Evolutionary conservation across 1,284 basidiomycete genomes (phyloP).

Genomic region (Wallemia hederae): DNA sequence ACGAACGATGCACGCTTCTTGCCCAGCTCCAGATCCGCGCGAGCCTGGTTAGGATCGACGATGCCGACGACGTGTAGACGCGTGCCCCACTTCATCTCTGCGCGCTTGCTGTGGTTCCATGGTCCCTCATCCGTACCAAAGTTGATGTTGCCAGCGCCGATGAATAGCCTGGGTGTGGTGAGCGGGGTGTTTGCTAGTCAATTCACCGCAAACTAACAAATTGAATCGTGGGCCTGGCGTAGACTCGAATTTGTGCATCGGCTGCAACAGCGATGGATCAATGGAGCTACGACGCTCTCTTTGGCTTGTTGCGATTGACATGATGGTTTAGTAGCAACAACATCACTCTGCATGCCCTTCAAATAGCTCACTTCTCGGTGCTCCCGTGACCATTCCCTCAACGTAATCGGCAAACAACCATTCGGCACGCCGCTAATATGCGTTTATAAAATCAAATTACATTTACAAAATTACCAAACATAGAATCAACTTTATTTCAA

Average conservation of each 20-base stretch:
- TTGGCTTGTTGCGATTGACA: not conserved
- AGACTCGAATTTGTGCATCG: not conserved
- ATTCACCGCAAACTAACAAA: not conserved
- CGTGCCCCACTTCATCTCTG: slow-evolving; percentile 77
- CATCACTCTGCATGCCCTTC: too few species aligned
- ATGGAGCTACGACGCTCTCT: not conserved
- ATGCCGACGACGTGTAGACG: slow-evolving; percentile 85
- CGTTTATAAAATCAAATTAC: not conserved
- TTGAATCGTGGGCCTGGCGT: too few species aligned
- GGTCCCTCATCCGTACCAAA: slow-evolving; percentile 17
- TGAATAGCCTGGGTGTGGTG: not conserved
- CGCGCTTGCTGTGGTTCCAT: slow-evolving; percentile 82
- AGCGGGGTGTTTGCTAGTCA: not conserved
- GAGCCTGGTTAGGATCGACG: slow-evolving; percentile 64
- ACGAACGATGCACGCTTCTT: slow-evolving; percentile 88
- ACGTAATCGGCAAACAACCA: too few species aligned
- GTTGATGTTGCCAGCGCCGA: slow-evolving; percentile 3
- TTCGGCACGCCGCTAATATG: too few species aligned
- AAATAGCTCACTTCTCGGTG: too few species aligned
- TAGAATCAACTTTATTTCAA: not conserved
- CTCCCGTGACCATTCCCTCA: too few species aligned
- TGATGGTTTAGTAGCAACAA: not conserved
- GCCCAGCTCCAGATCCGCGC: slow-evolving; percentile 48
- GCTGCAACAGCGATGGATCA: not conserved
- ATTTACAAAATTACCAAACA: not conserved